A percentile compares a stretch with the other conserved stretches of the same genome.
phyloP scores from a whole-genome alignment of 345 rosid species.

The Pugionium cornutum region DNA sequence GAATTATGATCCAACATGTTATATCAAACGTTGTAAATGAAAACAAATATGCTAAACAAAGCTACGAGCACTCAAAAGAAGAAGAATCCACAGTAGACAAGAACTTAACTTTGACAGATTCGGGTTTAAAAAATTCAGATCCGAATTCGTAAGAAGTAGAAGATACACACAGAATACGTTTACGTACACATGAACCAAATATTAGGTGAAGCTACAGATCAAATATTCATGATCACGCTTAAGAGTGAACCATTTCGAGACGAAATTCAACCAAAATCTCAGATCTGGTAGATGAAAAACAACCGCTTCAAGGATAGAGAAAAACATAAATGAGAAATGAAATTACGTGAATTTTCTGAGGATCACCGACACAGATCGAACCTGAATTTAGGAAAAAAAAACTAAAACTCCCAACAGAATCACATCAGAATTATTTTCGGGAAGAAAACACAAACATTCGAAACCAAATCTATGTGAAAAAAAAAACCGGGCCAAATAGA shows the following conservation, averaged over 20 bases:
- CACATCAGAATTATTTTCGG: neutral
- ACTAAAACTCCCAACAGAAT: neutral
- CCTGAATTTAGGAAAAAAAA: constrained; percentile 8
- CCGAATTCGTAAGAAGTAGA: constrained; percentile 18
- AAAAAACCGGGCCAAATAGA: neutral
- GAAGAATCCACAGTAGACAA: neutral
- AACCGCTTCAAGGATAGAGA: neutral
- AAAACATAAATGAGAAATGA: constrained; percentile 16
- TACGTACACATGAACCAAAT: constrained; percentile 23
- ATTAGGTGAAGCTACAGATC: constrained; percentile 11
- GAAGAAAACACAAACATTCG: neutral
- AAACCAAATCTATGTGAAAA: constrained; percentile 14
- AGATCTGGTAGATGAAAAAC: constrained; percentile 41
- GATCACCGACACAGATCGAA: constrained; percentile 45
- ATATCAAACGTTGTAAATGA: constrained; percentile 20
- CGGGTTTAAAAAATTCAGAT: constrained; percentile 16
- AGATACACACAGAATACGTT: constrained; percentile 22
- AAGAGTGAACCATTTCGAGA: constrained; percentile 1
- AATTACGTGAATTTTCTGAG: constrained; percentile 27
- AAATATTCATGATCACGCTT: constrained; percentile 21
- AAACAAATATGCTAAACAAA: neutral
- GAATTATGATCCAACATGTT: constrained; percentile 6
- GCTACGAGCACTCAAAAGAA: neutral
- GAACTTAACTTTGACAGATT: constrained; percentile 14
- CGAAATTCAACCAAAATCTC: constrained; percentile 15